Evolutionary conservation across 805 yeast species (phyloP).

Genomic region (Saturnispora quitensis): DNA sequence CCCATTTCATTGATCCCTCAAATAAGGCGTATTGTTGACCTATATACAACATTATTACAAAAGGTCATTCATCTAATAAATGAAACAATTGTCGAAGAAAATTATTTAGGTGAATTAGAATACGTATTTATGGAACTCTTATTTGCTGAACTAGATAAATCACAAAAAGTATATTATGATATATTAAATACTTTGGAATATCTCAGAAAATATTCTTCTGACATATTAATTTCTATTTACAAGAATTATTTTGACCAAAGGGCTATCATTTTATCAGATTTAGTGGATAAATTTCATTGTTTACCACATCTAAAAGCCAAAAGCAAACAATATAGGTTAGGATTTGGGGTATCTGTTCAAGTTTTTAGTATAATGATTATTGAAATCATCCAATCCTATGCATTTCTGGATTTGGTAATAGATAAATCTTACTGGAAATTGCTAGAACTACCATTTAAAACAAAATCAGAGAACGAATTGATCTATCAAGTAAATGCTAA

Average conservation of each 20-base stretch:
- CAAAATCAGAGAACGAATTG: slow-evolving; percentile 10
- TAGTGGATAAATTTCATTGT: slow-evolving; percentile 41
- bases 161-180: background rate
- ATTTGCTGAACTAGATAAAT: slow-evolving; percentile 27
- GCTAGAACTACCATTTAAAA: slow-evolving; percentile 3
- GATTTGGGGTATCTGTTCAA: slow-evolving; percentile 41
- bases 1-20: background rate
- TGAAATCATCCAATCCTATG: slow-evolving; percentile 29
- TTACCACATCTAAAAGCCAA: slow-evolving; percentile 36
- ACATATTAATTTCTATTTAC: slow-evolving; percentile 32
- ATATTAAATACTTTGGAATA: slow-evolving; percentile 13
- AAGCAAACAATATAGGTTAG: slow-evolving; percentile 35
- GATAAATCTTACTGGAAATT: slow-evolving; percentile 20
- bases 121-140: slow-evolving; percentile 37
- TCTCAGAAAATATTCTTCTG: slow-evolving; percentile 24
- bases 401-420: slow-evolving; percentile 14
- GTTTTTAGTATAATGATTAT: slow-evolving; percentile 38
- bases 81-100: background rate
- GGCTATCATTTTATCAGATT: slow-evolving; percentile 50
- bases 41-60: background rate
- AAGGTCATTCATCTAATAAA: background rate
- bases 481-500: slow-evolving; percentile 1
- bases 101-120: slow-evolving; percentile 32
- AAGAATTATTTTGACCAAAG: slow-evolving; percentile 41
- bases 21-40: background rate